Base-by-base conservation (phyloP, 257 asterid genomes). In the Solanum microdontum region DNA sequence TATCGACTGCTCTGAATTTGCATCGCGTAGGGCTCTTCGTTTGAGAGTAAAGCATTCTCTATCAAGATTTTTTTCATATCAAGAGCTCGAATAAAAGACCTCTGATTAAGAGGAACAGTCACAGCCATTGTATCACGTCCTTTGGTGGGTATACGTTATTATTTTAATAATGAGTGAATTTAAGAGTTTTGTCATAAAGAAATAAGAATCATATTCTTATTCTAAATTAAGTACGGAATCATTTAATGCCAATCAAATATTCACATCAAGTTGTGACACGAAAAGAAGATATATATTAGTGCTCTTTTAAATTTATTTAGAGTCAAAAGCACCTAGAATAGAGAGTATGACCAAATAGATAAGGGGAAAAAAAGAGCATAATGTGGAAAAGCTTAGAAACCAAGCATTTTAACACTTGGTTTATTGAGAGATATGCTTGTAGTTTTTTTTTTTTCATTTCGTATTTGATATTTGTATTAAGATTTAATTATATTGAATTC, bases 341-440 rank as follows among this genome's bases (percentile, higher is more conserved):
- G 26, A 15, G 26, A 26, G 84, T 79, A 4, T 69, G 84, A 26
- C 84, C 17, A 43, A 79, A 79, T 79, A 26, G 39, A 79, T 6
- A 76, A 37, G 5, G 7, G 9, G 1, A 1, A 26, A 14, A 8
- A 8, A 0, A 1, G 64, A 55, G 64, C 64, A 79, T 43, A 14
- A 43, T 26, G 10, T 40, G 36, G 39, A 43, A 43, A 79, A 79
- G 84, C 84, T 79, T 79, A 79, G 66, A 79, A 79, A 79, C 39
- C 32, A 79, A 79, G 84, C 64, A 26, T 79, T 40, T 79, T 43
- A 79, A 79, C 66, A 87, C 86, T 89, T 89, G 85, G 89, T 86
- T 88, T 89, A 39, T 19, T 75, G 24, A 55, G 10, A 17, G 10
- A 37, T 76, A 76, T 39, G 76, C 79, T 15, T 32, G 21, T 17